phyloP scores from a whole-genome alignment of 2,329 filamentous ascomycete genomes.

The Fusarium continuum region DNA sequence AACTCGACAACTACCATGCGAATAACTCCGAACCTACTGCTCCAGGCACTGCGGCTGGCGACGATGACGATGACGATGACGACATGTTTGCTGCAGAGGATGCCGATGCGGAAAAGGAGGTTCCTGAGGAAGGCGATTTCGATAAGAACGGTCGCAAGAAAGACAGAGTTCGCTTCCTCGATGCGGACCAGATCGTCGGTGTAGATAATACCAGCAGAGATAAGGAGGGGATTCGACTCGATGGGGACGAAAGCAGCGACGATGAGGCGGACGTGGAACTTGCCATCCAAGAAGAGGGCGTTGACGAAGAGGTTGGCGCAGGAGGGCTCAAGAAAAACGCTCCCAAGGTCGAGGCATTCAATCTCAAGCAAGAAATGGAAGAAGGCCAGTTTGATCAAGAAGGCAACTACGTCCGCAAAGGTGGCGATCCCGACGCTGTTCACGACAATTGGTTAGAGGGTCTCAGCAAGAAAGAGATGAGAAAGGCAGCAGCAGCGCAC shows the following conservation, averaged over 20 bases:
- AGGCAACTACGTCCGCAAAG: constrained; percentile 92
- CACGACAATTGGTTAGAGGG: constrained; percentile 95
- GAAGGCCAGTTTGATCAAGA: constrained; percentile 91
- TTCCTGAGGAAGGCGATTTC: constrained; percentile 48
- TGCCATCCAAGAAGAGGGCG: constrained; percentile 76
- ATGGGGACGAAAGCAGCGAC: constrained; percentile 65
- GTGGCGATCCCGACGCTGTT: constrained; percentile 84
- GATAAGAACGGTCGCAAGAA: constrained; percentile 63
- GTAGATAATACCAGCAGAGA: constrained; percentile 78
- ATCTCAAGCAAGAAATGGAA: constrained; percentile 88
- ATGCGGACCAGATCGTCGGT: constrained; percentile 75
- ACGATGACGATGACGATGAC: constrained; percentile 63
- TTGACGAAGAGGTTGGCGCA: constrained; percentile 90
- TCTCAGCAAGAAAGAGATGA: constrained; percentile 92
- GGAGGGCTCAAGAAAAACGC: constrained; percentile 93
- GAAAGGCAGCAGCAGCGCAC: constrained; percentile 84
- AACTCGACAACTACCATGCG: constrained; percentile 64
- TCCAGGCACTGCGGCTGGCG: constrained; percentile 66
- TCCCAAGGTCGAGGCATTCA: constrained; percentile 95
- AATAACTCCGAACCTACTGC: constrained; percentile 50
- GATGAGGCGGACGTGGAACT: constrained; percentile 75
- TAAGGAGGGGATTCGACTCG: constrained; percentile 74
- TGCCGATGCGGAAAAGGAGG: constrained; percentile 54
- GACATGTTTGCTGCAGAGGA: constrained; percentile 83
- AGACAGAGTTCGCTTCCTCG: constrained; percentile 69